Base-by-base conservation (phyloP, 2,329 filamentous ascomycete species). In the Pseudogymnoascus sp. region DNA sequence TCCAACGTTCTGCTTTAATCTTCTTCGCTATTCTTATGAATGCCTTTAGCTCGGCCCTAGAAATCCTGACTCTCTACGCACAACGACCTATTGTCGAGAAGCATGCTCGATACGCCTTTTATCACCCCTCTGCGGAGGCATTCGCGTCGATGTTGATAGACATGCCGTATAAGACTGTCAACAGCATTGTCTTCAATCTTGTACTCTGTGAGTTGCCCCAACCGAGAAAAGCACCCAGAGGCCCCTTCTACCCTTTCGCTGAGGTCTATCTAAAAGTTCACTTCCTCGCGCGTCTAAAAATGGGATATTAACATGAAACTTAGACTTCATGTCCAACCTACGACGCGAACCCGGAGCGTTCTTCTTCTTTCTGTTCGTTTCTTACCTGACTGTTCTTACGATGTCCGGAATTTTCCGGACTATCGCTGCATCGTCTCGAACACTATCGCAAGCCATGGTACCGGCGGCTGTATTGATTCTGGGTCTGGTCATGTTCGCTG, bases 21-120 rank as follows among this genome's bases (percentile, higher is more conserved):
- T 89, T 89, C 78, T 88, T 89, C 70, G 83, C 85, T 46, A 81
- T 89, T 61, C 73, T 90, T 60, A 79, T 89, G 68, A 88, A 87
- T 71, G 86, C 85, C 28, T 87, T 88, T 68, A 79, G 80, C 66
- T 82, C 80, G 68, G 40, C 40, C 0, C 11, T 44, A 11, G 40
- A 44, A 44, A 44, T 44, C 40, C 11, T 44, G 0, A 2, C 96
- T 34, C 81, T 96, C 4, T 96, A 93, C 72, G 84, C 89, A 4
- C 91, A 96, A 82, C 88, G 91, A 34, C 89, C 89, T 1, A 95
- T 96, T 69, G 90, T 96, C 66, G 91, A 96, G 73, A 96, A 96
- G 74, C 92, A 96, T 70, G 78, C 82, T 63, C 86, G 89, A 62
- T 96, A 96, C 72, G 91, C 91, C 16, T 80, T 96, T 14, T 96